Evolutionary conservation across 2,329 filamentous ascomycete genomes (phyloP).

Genomic region (Emergomyces orientalis): DNA sequence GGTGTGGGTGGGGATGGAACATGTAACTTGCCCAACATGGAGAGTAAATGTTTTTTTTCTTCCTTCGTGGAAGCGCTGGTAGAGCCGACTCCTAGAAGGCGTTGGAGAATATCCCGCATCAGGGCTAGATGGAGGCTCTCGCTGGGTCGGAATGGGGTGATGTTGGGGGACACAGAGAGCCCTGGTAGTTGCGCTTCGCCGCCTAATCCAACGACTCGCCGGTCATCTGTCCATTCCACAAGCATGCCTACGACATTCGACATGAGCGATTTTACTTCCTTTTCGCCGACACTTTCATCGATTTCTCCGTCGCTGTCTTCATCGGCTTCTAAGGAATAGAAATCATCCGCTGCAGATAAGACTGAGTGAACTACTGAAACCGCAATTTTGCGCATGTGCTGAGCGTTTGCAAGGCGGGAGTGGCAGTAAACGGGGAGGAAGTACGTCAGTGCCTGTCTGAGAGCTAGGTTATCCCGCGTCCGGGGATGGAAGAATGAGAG

Average conservation of each 20-base stretch:
- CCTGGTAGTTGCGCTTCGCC: conserved; percentile 43
- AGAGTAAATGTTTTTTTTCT: conserved; percentile 72
- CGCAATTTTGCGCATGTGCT: conserved; percentile 65
- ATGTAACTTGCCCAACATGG: conserved; percentile 72
- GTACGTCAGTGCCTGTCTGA: conserved; percentile 81
- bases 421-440: conserved; percentile 94
- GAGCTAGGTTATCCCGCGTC: conserved; percentile 66
- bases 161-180: conserved; percentile 24
- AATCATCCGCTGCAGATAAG: conserved; percentile 47
- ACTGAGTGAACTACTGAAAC: conserved; percentile 67
- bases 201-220: conserved; percentile 60
- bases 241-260: conserved; percentile 69
- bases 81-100: conserved; percentile 47
- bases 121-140: conserved; percentile 74
- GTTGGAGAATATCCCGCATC: conserved; percentile 66
- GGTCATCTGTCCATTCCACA: conserved; percentile 89
- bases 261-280: conserved; percentile 45
- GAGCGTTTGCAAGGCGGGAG: conserved; percentile 70
- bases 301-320: conserved; percentile 66
- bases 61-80: conserved; percentile 46
- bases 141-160: conserved; percentile 46
- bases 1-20: conserved; percentile 56
- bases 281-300: conserved; percentile 65
- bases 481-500: conserved; percentile 84
- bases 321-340: conserved; percentile 63